Evolutionary conservation across 805 yeast species (phyloP).

Genomic region (Scheffersomyces spartinae): DNA sequence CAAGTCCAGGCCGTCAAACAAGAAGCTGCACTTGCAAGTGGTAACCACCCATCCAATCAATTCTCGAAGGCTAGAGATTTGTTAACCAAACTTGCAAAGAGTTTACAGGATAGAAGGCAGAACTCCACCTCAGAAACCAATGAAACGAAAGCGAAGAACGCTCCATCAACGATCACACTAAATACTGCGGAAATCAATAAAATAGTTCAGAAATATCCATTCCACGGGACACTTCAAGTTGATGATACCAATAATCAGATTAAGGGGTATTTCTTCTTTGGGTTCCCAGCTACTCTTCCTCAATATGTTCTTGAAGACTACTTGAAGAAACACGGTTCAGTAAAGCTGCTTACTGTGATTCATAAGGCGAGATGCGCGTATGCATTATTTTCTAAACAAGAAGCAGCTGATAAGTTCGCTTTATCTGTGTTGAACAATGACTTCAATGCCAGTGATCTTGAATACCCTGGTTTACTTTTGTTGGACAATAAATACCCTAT

Average conservation of each 20-base stretch:
- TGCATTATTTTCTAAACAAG: constrained; percentile 38
- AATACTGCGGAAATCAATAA: constrained; percentile 37
- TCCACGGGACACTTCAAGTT: constrained; percentile 56
- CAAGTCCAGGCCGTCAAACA: constrained; percentile 36
- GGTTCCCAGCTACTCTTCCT: constrained; percentile 55
- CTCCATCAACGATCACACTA: constrained; percentile 7
- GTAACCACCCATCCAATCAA: constrained; percentile 4
- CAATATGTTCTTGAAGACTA: constrained; percentile 46
- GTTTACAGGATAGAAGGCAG: constrained; percentile 10
- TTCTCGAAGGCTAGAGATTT: constrained; percentile 35
- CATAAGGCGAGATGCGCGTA: constrained; percentile 57
- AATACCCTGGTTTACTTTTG: constrained; percentile 25
- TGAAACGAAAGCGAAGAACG: constrained; percentile 3
- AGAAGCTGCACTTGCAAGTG: constrained; percentile 29
- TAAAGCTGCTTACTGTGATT: constrained; percentile 38
- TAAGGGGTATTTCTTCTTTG: constrained; percentile 65
- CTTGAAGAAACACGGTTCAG: constrained; percentile 33
- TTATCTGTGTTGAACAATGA: constrained; percentile 11
- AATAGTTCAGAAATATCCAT: constrained; percentile 51
- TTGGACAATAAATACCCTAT: constrained; percentile 16
- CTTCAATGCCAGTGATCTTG: constrained; percentile 11
- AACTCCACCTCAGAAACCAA: constrained; percentile 3
- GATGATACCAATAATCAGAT: constrained; percentile 24
- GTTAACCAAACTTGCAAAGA: constrained; percentile 35
- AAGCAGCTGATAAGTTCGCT: constrained; percentile 38